Conservation (phyloP, 345 rosid species). For the Camelina neglecta region DNA sequence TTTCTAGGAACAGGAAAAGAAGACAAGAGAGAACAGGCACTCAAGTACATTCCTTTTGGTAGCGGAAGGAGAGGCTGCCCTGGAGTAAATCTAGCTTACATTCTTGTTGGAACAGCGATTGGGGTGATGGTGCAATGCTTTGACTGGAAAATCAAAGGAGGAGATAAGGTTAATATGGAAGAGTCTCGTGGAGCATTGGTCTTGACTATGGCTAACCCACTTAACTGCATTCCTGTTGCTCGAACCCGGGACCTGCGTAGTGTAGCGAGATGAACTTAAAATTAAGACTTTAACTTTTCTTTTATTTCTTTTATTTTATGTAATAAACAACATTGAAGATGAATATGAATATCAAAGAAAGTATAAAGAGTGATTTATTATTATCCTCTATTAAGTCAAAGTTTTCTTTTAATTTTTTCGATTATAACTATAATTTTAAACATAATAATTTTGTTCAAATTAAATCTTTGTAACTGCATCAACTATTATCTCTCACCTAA, state of each 20-base stretch:
- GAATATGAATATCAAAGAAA: too few relatives aligned
- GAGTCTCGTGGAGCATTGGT: background rate
- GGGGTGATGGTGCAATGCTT: background rate
- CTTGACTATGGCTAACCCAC: background rate
- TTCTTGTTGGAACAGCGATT: background rate
- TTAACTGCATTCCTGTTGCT: background rate
- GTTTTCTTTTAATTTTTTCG: too few relatives aligned
- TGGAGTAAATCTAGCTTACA: background rate
- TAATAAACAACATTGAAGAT: too few relatives aligned
- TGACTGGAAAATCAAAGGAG: background rate
- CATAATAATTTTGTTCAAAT: too few relatives aligned
- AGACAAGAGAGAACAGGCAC: slow-evolving; percentile 50
- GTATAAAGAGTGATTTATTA: too few relatives aligned
- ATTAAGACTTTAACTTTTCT: too few relatives aligned
- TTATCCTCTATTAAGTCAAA: too few relatives aligned
- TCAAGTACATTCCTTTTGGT: slow-evolving; percentile 62
- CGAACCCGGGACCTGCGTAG: background rate
- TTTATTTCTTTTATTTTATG: too few relatives aligned
- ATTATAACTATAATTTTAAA: too few relatives aligned
- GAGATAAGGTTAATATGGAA: background rate
- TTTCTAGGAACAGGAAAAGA: slow-evolving; percentile 39
- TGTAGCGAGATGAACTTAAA: too few relatives aligned
- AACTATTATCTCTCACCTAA: background rate
- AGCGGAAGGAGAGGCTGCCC: slow-evolving; percentile 59
- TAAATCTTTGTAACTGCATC: background rate